Conservation (phyloP, 331 rosid genomes). For the Cydonia oblonga region DNA sequence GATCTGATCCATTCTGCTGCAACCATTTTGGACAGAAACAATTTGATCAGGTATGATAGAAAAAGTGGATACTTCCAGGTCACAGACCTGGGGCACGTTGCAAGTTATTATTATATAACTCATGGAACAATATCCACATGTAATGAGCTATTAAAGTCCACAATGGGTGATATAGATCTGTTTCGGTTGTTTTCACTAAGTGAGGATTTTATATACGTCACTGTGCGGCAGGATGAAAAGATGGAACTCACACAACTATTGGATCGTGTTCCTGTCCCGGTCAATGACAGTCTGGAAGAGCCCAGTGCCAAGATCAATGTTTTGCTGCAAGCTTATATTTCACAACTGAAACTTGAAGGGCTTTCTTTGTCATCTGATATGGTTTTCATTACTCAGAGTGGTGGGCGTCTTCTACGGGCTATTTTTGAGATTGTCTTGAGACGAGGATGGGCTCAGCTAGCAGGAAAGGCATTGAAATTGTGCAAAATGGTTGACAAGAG, state of each 20-base stretch:
- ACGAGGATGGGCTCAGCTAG: conserved; percentile 86
- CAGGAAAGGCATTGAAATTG: conserved; percentile 80
- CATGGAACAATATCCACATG: conserved; percentile 78
- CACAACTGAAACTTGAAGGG: conserved; percentile 82
- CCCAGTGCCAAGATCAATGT: conserved; percentile 92
- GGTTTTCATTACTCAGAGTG: conserved; percentile 89
- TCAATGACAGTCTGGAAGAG: conserved; percentile 80
- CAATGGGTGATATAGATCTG: conserved; percentile 83
- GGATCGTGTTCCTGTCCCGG: conserved; percentile 82
- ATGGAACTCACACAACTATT: conserved; percentile 75
- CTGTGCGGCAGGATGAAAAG: conserved; percentile 83
- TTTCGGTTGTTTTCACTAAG: conserved; percentile 78
- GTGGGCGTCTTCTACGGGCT: conserved; percentile 81
- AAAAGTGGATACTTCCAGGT: conserved; percentile 90
- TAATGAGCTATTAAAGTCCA: conserved; percentile 85
- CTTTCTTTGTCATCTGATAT: conserved; percentile 79
- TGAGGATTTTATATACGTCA: conserved; percentile 77
- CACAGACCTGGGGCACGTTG: conserved; percentile 85
- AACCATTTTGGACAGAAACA: conserved; percentile 59
- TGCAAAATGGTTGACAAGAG: conserved; percentile 81
- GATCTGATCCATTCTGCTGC: conserved; percentile 89
- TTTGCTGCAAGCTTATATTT: conserved; percentile 75
- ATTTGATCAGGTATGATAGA: conserved; percentile 75
- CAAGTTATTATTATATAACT: conserved; percentile 74
- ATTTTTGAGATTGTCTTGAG: conserved; percentile 80